Percentiles rank a stretch among this genome's conserved stretches.
phyloP scores from a whole-genome alignment of 257 asterid genomes.

The Nicotiana sylvestris region DNA sequence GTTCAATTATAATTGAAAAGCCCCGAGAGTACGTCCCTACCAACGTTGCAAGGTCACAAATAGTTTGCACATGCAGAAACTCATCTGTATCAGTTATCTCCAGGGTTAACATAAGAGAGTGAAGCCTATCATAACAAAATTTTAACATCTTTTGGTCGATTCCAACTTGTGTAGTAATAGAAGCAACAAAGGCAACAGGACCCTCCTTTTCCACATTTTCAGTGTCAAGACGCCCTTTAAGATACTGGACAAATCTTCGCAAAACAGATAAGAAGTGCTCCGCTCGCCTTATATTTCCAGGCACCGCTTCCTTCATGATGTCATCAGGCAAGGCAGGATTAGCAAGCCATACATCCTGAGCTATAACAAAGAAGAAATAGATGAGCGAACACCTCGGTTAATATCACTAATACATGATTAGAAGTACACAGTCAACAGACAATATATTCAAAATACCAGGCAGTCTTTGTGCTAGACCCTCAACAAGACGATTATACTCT shows the following conservation, averaged over 20 bases:
- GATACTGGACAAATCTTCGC: constrained; percentile 82
- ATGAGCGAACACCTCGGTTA: neutral
- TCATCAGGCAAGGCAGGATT: constrained; percentile 92
- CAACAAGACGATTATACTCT: constrained; percentile 92
- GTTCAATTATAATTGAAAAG: constrained; percentile 91
- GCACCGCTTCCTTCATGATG: constrained; percentile 93
- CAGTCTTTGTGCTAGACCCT: constrained; percentile 88
- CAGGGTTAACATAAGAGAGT: constrained; percentile 86
- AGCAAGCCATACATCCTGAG: constrained; percentile 69
- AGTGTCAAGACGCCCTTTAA: constrained; percentile 66
- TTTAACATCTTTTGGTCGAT: constrained; percentile 88
- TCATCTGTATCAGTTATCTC: constrained; percentile 97
- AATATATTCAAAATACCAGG: constrained; percentile 50
- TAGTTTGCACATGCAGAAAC: constrained; percentile 80
- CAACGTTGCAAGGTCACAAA: constrained; percentile 94
- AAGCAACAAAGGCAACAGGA: constrained; percentile 89
- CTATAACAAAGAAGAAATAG: constrained; percentile 36
- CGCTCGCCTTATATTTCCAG: constrained; percentile 95
- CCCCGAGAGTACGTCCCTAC: constrained; percentile 93
- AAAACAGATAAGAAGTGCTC: constrained; percentile 91
- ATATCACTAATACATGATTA: neutral
- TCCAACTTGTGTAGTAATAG: constrained; percentile 81
- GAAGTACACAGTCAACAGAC: constrained; percentile 4
- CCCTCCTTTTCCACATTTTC: constrained; percentile 98
- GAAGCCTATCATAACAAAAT: constrained; percentile 93